Evolutionary conservation across 108 stramenopile species (phyloP).

Genomic region (Cyclotella sp.): DNA sequence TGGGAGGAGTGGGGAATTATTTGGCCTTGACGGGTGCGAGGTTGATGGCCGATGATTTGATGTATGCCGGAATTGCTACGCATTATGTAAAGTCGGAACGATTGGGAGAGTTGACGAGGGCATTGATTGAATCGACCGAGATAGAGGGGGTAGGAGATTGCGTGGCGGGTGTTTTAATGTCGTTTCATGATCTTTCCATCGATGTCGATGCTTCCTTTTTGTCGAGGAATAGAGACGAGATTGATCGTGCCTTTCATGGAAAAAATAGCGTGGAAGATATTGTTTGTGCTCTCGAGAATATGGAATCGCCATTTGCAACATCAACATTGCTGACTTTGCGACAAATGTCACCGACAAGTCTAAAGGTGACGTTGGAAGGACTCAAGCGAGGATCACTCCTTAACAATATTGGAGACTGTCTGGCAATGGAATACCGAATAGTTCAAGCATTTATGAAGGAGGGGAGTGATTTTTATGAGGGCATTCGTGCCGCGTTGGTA

Average conservation of each 20-base stretch:
- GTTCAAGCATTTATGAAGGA: constrained; percentile 62
- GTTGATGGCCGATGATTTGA: constrained; percentile 78
- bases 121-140: constrained; percentile 55
- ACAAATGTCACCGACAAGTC: constrained; percentile 82
- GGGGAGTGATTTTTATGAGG: constrained; percentile 93
- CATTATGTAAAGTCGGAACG: constrained; percentile 87
- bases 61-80: constrained; percentile 93
- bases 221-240: constrained; percentile 50
- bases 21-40: constrained; percentile 93
- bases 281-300: constrained; percentile 51
- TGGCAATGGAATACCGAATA: constrained; percentile 90
- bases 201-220: constrained; percentile 57
- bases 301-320: constrained; percentile 62
- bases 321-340: constrained; percentile 65
- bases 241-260: constrained; percentile 62
- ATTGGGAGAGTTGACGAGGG: constrained; percentile 61
- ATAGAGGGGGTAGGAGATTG: constrained; percentile 47
- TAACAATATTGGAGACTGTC: constrained; percentile 57
- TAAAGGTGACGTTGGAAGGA: constrained; percentile 82
- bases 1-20: constrained; percentile 85
- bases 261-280: constrained; percentile 67
- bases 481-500: constrained; percentile 94
- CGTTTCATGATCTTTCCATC: constrained; percentile 58
- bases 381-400: constrained; percentile 62
- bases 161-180: constrained; percentile 52